A percentile compares a stretch with the other conserved stretches of the same genome.
Conservation (phyloP, 1,284 basidiomycete species). For the Cronartium quercuum region DNA sequence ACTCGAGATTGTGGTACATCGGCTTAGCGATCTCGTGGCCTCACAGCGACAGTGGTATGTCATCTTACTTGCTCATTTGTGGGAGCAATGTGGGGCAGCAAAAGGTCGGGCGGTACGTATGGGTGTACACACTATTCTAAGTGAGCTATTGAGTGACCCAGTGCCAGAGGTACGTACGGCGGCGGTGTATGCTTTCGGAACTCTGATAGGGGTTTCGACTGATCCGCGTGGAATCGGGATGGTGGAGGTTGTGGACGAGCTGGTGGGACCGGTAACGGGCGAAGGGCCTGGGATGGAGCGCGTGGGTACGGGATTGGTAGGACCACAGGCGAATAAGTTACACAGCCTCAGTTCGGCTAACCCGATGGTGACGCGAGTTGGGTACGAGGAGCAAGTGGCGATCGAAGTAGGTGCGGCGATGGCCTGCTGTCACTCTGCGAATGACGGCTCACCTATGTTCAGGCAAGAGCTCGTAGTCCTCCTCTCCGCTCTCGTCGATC, state of each 20-base stretch:
- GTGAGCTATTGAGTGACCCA: conserved; percentile 26
- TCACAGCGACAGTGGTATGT: conserved; percentile 37
- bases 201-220: conserved; percentile 33
- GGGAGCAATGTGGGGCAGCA: conserved; percentile 25
- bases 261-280: neutral
- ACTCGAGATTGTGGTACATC: conserved; percentile 22
- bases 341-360: conserved; percentile 31
- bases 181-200: conserved; percentile 33
- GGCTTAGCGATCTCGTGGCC: conserved; percentile 21
- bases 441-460: conserved; percentile 37
- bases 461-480: conserved; percentile 37
- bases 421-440: conserved; percentile 35
- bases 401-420: conserved; percentile 36
- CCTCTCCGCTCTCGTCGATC: conserved; percentile 29
- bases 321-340: conserved; percentile 14
- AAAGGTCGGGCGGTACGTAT: conserved; percentile 40
- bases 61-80: conserved; percentile 35
- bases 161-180: conserved; percentile 38
- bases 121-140: conserved; percentile 40
- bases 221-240: conserved; percentile 5
- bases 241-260: neutral
- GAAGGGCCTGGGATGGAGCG: neutral
- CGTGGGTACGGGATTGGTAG: too few species aligned
- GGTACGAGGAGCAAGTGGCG: conserved; percentile 35
- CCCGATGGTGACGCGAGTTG: conserved; percentile 12